Conservation (phyloP, 2,329 filamentous ascomycete species). For the Aspergillus texensis region DNA sequence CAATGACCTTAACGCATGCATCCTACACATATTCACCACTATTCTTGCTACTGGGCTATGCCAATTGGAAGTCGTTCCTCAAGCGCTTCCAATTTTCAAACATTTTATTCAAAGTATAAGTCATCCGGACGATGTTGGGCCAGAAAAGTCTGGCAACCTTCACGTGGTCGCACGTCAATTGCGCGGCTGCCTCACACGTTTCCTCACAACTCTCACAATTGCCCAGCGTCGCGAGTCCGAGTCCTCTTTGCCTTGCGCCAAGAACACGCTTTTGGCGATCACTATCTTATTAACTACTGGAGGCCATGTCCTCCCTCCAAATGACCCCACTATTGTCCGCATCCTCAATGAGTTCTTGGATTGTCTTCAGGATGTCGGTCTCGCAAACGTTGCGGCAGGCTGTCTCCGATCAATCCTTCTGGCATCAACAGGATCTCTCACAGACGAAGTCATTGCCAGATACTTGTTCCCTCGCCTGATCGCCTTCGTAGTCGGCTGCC, state of each 20-base stretch:
- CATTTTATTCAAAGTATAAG: conserved; percentile 82
- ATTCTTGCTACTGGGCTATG: conserved; percentile 86
- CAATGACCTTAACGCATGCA: conserved; percentile 92
- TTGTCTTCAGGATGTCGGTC: conserved; percentile 65
- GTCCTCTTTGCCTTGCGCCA: conserved; percentile 82
- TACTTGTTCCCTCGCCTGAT: conserved; percentile 76
- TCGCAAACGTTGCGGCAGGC: conserved; percentile 82
- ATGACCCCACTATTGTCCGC: conserved; percentile 72
- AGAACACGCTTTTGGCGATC: conserved; percentile 85
- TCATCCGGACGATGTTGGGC: conserved; percentile 23
- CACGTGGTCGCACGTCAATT: conserved; percentile 68
- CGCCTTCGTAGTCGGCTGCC: conserved; percentile 64
- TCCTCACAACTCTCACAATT: conserved; percentile 68
- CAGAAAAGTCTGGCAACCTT: conserved; percentile 36
- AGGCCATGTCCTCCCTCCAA: conserved; percentile 70
- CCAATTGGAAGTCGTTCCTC: conserved; percentile 85
- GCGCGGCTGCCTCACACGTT: conserved; percentile 78
- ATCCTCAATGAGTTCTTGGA: conserved; percentile 83
- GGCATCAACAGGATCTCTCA: conserved; percentile 59
- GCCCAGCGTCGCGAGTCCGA: conserved; percentile 60
- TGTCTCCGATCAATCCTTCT: conserved; percentile 85
- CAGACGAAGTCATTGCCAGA: conserved; percentile 73
- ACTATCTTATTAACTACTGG: conserved; percentile 88
- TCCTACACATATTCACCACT: conserved; percentile 93
- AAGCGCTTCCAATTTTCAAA: conserved; percentile 87